phyloP scores from a whole-genome alignment of 2,329 filamentous ascomycete genomes.

The Fusarium redolens region DNA sequence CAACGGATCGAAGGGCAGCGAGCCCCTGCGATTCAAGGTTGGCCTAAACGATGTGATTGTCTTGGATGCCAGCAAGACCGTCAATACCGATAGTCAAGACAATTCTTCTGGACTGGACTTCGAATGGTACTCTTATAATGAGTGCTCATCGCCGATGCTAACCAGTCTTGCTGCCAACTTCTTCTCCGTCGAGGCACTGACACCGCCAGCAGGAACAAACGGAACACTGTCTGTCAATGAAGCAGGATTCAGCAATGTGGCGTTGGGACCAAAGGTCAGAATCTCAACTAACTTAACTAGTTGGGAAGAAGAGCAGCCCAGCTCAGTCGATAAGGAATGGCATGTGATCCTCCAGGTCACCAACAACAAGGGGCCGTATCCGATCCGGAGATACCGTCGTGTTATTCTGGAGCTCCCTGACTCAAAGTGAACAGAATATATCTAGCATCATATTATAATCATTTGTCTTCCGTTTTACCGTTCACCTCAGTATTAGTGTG shows the following conservation, averaged over 20 bases:
- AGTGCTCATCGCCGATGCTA: not conserved
- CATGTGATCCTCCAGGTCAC: conserved; percentile 18
- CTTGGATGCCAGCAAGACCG: not conserved
- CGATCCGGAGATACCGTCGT: not conserved
- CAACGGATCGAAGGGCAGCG: not conserved
- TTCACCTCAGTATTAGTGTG: accelerated
- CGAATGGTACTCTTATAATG: conserved; percentile 13
- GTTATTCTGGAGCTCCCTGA: not conserved
- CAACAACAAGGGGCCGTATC: conserved; percentile 8
- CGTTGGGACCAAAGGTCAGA: not conserved
- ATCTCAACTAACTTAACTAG: not conserved
- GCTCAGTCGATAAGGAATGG: conserved; percentile 8
- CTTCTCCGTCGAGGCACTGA: not conserved
- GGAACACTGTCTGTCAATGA: not conserved
- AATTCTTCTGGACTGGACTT: not conserved
- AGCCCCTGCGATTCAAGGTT: not conserved
- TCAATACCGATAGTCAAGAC: not conserved
- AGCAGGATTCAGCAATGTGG: conserved; percentile 12
- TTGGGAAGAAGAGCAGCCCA: conserved; percentile 7
- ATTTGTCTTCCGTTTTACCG: not conserved
- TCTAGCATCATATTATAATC: not conserved
- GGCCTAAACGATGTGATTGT: not conserved
- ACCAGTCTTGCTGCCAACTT: not conserved
- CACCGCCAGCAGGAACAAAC: not conserved
- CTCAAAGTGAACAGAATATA: accelerated